Percentiles rank a stretch among this genome's conserved stretches.
Conservation (phyloP, 2,329 filamentous ascomycete species). For the Colletotrichum scovillei region DNA sequence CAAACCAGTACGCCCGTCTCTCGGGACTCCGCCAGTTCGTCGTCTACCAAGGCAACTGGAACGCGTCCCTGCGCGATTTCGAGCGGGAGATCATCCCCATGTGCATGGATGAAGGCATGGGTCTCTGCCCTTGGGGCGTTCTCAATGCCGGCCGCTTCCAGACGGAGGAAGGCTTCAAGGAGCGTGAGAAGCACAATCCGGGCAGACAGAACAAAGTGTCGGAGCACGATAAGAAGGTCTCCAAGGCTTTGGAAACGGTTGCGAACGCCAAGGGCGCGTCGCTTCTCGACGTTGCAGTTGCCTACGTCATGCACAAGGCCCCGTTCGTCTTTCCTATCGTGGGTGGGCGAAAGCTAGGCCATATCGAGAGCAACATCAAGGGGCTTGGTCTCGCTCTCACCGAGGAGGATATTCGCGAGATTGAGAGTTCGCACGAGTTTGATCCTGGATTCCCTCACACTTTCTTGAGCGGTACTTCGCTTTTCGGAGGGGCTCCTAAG, state of each 20-base stretch:
- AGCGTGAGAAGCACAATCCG: background rate
- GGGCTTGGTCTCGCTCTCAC: slow-evolving; percentile 65
- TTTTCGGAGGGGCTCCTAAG: background rate
- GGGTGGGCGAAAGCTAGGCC: slow-evolving; percentile 69
- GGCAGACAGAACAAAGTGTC: slow-evolving; percentile 41
- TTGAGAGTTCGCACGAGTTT: slow-evolving; percentile 64
- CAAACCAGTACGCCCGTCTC: slow-evolving; percentile 46
- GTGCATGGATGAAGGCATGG: slow-evolving; percentile 57
- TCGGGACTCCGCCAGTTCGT: slow-evolving; percentile 49
- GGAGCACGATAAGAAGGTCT: slow-evolving; percentile 28
- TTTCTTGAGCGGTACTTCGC: background rate
- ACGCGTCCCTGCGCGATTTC: slow-evolving; percentile 45
- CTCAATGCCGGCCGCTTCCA: slow-evolving; percentile 64
- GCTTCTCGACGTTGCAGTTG: slow-evolving; percentile 54
- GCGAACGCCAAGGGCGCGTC: slow-evolving; percentile 23
- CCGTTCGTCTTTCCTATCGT: slow-evolving; percentile 72
- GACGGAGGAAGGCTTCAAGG: slow-evolving; percentile 41
- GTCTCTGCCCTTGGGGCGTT: slow-evolving; percentile 68
- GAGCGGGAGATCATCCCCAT: slow-evolving; percentile 56
- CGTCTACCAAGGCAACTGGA: slow-evolving; percentile 53
- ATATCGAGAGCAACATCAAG: slow-evolving; percentile 71
- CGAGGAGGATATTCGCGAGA: slow-evolving; percentile 63
- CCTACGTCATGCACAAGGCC: slow-evolving; percentile 70
- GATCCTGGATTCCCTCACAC: slow-evolving; percentile 65
- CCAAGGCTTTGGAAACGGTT: slow-evolving; percentile 28